Base-by-base conservation (phyloP, 257 asterid species). In the Nicotiana noctiflora region DNA sequence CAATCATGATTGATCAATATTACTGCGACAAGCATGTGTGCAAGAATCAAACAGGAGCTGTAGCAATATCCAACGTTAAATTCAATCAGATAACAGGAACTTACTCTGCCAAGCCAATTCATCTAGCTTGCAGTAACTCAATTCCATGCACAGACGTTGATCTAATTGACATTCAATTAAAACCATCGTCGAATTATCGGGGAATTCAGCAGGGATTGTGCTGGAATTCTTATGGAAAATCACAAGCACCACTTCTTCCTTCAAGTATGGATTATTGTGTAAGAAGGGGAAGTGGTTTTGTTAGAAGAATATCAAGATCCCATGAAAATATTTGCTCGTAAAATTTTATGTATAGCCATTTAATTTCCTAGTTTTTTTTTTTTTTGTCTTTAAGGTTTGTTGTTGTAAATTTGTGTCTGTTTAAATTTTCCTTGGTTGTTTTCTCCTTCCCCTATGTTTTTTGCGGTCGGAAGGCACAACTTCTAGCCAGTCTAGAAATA, bases 1-100 rank as follows among this genome's bases (percentile, higher is more conserved):
- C 98, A 2, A 90, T 94, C 84, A 83, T 85, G 62, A 94, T 94
- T 4, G 97, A 94, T 82, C 98, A 94, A 31, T 92, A 84, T 87
- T 94, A 92, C 19, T 92, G 97, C 31, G 94, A 94, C 82, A 92
- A 92, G 76, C 81, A 83, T 13, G 46, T 19, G 2, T 94, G 98
- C 91, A 86, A 87, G 90, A 92, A 94, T 77, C 92, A 90, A 65
- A 92, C 94, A 9, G 89, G 81, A 18, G 97, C 97, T 1, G 97
- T 92, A 77, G 94, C 95, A 21, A 89, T 94, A 51, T 84, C 91
- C 0, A 93, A 92, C 5, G 91, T 91, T 4, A 84, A 79, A 21
- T 92, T 91, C 52, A 81, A 90, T 44, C 86, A 79, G 29, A 91
- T 94, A 61, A 87, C 34, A 0, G 98, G 98, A 75, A 91, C 97